Evolutionary conservation across 2,329 filamentous ascomycete genomes (phyloP).

Genomic region (Lasiodiplodia sp.): DNA sequence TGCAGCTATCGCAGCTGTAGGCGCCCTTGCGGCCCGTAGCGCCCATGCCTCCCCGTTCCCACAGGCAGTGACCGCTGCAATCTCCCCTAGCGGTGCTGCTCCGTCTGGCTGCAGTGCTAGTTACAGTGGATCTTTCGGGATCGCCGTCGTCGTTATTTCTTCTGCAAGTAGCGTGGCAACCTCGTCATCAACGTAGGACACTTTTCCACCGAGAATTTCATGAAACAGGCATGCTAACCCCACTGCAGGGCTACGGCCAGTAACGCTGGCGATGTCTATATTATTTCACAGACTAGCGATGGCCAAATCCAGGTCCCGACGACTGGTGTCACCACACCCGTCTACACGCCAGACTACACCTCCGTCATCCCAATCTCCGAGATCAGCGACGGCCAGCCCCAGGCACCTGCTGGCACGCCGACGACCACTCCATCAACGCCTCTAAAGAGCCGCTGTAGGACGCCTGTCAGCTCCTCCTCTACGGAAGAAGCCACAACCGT

Average conservation of each 20-base stretch:
- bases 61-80: slow-evolving; percentile 5
- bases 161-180: background rate
- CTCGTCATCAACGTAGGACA: background rate
- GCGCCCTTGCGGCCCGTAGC: slow-evolving; percentile 12
- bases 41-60: slow-evolving; percentile 21
- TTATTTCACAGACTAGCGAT: slow-evolving; percentile 30
- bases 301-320: slow-evolving; percentile 32
- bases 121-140: slow-evolving; percentile 2
- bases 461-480: background rate
- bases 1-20: slow-evolving; percentile 1
- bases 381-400: slow-evolving; percentile 32
- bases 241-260: background rate
- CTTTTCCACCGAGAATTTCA: too few relatives aligned
- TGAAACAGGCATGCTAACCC: background rate
- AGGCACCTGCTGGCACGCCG: slow-evolving; percentile 28
- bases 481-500: background rate
- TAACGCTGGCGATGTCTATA: background rate
- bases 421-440: background rate
- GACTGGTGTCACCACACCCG: background rate
- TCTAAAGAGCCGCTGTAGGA: background rate
- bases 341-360: background rate
- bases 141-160: slow-evolving; percentile 8
- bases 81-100: slow-evolving; percentile 6
- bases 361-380: slow-evolving; percentile 20
- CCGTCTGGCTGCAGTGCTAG: background rate